A percentile compares a stretch with the other conserved stretches of the same genome.
Evolutionary conservation across 2,329 filamentous ascomycete species (phyloP).

Genomic region (Aspergillus flavus): DNA sequence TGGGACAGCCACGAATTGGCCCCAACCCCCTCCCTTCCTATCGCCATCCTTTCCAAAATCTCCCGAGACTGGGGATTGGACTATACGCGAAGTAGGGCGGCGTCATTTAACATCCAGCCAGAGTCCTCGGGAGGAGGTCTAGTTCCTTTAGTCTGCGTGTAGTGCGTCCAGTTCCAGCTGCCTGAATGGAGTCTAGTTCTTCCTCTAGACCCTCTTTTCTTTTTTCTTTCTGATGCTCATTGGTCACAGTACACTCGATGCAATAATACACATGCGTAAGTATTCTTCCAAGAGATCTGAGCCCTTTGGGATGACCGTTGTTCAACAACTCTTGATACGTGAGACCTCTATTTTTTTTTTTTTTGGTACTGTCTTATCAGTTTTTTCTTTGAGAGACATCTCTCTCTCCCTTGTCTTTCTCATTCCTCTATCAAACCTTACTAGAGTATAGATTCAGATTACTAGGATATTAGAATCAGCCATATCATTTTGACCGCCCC

Average conservation of each 20-base stretch:
- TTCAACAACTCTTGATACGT: not conserved
- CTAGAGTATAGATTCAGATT: not conserved
- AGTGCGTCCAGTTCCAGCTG: slow-evolving; percentile 8
- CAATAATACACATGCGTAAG: slow-evolving; percentile 10
- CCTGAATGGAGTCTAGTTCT: slow-evolving; percentile 6
- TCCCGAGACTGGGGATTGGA: not conserved
- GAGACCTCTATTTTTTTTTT: not conserved
- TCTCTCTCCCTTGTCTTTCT: not conserved
- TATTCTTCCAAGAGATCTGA: slow-evolving; percentile 15
- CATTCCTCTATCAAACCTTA: not conserved
- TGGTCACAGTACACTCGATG: slow-evolving; percentile 9
- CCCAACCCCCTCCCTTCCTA: not conserved
- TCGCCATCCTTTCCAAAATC: slow-evolving; percentile 2
- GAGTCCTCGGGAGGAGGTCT: not conserved
- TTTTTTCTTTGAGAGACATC: not conserved
- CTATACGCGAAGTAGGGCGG: not conserved
- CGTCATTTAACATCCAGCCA: slow-evolving; percentile 1
- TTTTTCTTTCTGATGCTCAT: slow-evolving; percentile 4
- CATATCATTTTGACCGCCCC: not conserved
- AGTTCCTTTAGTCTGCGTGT: not conserved
- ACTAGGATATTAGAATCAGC: not conserved
- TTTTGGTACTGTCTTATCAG: not conserved
- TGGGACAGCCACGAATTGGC: slow-evolving; percentile 6
- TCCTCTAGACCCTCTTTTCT: slow-evolving; percentile 15
- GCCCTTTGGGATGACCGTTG: slow-evolving; percentile 10